Percentiles rank a stretch among this genome's conserved stretches.
Conservation (phyloP, 2,329 filamentous ascomycete species). For the Myriosclerotinia duriaeana region DNA sequence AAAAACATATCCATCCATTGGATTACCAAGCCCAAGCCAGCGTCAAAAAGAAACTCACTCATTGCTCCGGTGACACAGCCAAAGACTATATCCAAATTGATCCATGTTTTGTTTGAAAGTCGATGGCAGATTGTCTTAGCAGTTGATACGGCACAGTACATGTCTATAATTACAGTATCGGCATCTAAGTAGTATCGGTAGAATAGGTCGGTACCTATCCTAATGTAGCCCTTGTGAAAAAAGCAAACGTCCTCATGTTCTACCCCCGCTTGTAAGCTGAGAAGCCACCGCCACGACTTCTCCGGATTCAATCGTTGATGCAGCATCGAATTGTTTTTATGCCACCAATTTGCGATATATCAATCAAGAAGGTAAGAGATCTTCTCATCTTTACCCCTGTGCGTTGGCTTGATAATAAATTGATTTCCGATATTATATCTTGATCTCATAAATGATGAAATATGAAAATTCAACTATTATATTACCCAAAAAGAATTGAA, state of each 20-base stretch:
- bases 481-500: background rate
- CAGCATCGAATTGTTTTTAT: too few relatives aligned
- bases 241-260: background rate
- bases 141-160: background rate
- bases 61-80: background rate
- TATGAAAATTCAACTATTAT: background rate
- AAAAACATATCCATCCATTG: background rate
- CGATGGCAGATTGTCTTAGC: background rate
- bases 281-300: background rate
- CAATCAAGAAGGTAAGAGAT: too few relatives aligned
- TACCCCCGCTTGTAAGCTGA: background rate
- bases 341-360: too few relatives aligned
- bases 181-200: background rate
- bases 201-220: background rate
- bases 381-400: too few relatives aligned
- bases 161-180: too few relatives aligned
- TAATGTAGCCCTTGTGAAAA: background rate
- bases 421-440: background rate
- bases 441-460: background rate
- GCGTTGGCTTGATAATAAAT: too few relatives aligned
- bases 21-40: background rate
- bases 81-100: background rate
- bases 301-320: background rate
- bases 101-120: background rate
- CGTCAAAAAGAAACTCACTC: background rate